A percentile compares a stretch with the other conserved stretches of the same genome.
These are phyloP conservation scores for Aspergillus carbonarius DNA, from an alignment of 2,329 filamentous ascomycete genomes.

Conservation along the genomic window DNA sequence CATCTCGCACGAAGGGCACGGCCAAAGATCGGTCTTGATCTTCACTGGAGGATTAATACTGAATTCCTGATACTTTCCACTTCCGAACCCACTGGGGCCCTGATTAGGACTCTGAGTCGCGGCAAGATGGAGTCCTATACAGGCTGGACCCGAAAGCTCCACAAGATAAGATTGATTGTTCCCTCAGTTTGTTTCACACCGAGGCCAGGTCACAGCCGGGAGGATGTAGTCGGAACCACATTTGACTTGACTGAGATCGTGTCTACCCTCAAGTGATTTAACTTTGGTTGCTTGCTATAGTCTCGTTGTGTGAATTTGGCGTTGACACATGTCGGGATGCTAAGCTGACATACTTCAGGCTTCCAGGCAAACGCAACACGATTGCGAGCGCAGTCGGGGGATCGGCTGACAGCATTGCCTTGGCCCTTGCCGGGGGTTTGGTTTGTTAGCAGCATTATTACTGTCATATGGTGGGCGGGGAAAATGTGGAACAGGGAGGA, in stretches of 20 bases:
- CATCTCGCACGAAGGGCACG: background rate
- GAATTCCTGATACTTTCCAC: background rate
- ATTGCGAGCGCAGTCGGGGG: background rate
- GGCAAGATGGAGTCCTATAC: constrained; percentile 6
- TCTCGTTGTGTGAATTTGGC: background rate
- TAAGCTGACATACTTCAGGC: background rate
- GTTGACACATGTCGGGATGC: background rate
- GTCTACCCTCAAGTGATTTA: background rate
- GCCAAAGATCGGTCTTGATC: background rate
- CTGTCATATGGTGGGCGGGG: background rate
- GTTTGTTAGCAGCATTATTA: background rate
- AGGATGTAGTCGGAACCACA: background rate
- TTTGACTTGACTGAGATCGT: background rate
- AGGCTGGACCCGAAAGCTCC: constrained; percentile 13
- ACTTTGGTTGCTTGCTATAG: background rate
- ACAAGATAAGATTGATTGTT: constrained; percentile 28
- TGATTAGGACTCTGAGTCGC: background rate
- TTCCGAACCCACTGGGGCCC: constrained; percentile 6
- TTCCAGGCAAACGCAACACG: background rate
- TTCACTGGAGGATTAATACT: background rate
- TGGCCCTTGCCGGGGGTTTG: background rate
- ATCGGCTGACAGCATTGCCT: background rate
- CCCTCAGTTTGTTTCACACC: constrained; percentile 1
- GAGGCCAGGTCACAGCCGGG: background rate
- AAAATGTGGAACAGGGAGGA: background rate